phyloP scores from a whole-genome alignment of 78 protist genomes.

The Polysphondylium violaceum region DNA sequence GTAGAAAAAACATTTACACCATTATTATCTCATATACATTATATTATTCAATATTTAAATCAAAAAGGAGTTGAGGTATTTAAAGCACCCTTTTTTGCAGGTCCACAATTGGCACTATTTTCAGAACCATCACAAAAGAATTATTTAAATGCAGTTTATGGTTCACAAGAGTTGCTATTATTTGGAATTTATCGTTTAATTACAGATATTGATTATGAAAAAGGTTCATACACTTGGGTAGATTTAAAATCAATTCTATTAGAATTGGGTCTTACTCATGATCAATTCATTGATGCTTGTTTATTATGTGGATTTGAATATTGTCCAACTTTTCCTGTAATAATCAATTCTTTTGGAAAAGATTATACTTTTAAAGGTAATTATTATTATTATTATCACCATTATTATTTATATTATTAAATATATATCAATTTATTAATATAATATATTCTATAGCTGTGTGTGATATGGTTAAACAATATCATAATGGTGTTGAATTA shows the following conservation, averaged over 20 bases:
- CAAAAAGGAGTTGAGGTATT: constrained; percentile 53
- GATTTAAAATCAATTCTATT: constrained; percentile 48
- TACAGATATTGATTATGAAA: constrained; percentile 71
- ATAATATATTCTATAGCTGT: not conserved
- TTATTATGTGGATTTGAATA: constrained; percentile 60
- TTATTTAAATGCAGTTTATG: constrained; percentile 75
- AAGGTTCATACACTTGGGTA: constrained; percentile 62
- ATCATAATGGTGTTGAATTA: constrained; percentile 30
- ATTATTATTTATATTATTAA: not conserved
- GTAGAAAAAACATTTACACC: constrained; percentile 39
- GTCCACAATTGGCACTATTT: constrained; percentile 62
- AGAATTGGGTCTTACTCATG: constrained; percentile 58
- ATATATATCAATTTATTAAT: too few relatives aligned
- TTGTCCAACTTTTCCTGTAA: constrained; percentile 15
- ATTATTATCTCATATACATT: constrained; percentile 42
- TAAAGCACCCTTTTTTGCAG: constrained; percentile 58
- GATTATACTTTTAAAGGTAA: constrained; percentile 24
- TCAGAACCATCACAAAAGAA: constrained; percentile 70
- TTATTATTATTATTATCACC: not conserved
- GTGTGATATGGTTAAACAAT: constrained; percentile 61
- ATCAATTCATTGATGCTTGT: constrained; percentile 73
- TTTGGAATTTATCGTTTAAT: constrained; percentile 74
- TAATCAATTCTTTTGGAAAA: not conserved
- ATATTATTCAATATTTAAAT: constrained; percentile 37
- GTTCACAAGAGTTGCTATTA: constrained; percentile 40